These are phyloP conservation scores for Mycena olivaceomarginata DNA, from an alignment of 768 basidiomycete species.

Conservation along the genomic window DNA sequence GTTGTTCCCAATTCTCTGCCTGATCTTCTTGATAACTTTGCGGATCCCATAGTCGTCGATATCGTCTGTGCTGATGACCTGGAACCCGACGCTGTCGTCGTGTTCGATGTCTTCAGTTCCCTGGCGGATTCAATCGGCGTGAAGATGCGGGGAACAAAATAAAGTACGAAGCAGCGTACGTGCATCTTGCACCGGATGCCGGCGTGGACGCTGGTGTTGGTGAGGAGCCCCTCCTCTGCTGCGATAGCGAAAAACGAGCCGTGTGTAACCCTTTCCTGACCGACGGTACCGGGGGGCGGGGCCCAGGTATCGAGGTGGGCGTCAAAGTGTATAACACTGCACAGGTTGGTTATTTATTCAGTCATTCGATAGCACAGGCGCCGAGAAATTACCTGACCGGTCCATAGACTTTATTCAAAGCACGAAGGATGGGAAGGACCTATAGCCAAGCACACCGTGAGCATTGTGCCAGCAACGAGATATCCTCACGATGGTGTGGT, in stretches of 20 bases:
- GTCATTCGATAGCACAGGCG: constrained; percentile 68
- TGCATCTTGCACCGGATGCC: constrained; percentile 68
- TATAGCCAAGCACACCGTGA: background rate
- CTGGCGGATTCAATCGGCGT: background rate
- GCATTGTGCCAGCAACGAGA: background rate
- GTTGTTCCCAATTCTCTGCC: constrained; percentile 71
- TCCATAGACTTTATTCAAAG: constrained; percentile 79
- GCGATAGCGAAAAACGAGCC: constrained; percentile 84
- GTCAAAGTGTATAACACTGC: constrained; percentile 79
- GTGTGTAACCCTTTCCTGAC: constrained; percentile 74
- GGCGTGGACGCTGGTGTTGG: constrained; percentile 79
- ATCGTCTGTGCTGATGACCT: constrained; percentile 62
- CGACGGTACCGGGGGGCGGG: constrained; percentile 58
- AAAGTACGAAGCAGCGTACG: background rate
- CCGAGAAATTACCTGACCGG: constrained; percentile 74
- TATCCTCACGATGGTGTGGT: constrained; percentile 77
- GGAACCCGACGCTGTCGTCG: constrained; percentile 29
- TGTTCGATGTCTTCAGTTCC: constrained; percentile 15
- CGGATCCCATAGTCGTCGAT: constrained; percentile 77
- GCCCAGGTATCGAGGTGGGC: constrained; percentile 77
- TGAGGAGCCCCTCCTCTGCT: constrained; percentile 74
- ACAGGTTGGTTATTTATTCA: constrained; percentile 50
- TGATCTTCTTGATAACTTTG: constrained; percentile 74
- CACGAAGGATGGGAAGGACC: constrained; percentile 79
- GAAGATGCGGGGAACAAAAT: too few species aligned